Percentiles rank a stretch among this genome's conserved stretches.
phyloP scores from a whole-genome alignment of 2,329 filamentous ascomycete genomes.

The Pestalotiopsis sp. region DNA sequence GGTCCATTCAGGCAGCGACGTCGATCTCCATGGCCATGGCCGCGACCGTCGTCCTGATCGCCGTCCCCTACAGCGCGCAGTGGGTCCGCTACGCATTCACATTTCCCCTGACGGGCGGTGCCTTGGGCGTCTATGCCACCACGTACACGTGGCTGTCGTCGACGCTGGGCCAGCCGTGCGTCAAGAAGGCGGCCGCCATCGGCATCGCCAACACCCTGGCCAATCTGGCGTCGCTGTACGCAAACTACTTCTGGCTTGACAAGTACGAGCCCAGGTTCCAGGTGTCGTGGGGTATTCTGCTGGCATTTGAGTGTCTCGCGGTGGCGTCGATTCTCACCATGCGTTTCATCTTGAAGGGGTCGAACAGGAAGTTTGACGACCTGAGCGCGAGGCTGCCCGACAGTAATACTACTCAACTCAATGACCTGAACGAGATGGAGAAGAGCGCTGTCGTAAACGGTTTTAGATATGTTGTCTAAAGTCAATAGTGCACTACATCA shows the following conservation, averaged over 20 bases:
- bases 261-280: conserved; percentile 12
- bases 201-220: conserved; percentile 14
- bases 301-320: conserved; percentile 4
- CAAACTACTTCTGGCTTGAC: conserved; percentile 18
- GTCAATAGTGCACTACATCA: too few relatives aligned
- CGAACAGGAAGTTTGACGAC: conserved; percentile 17
- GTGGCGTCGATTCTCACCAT: not conserved
- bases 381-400: not conserved
- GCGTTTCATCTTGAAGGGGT: not conserved
- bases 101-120: conserved; percentile 7
- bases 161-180: conserved; percentile 1
- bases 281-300: conserved; percentile 12
- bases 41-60: conserved; percentile 6
- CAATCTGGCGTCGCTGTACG: conserved; percentile 17
- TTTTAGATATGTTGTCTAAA: not conserved
- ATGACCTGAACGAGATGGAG: not conserved
- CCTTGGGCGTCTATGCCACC: conserved; percentile 13
- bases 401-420: not conserved
- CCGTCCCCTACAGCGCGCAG: not conserved
- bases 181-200: conserved; percentile 17
- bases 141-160: conserved; percentile 15
- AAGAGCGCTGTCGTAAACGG: not conserved
- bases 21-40: not conserved
- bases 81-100: conserved; percentile 15
- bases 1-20: not conserved